Conservation (phyloP, 129 eudicot genomes). For the Glebionis coronaria region DNA sequence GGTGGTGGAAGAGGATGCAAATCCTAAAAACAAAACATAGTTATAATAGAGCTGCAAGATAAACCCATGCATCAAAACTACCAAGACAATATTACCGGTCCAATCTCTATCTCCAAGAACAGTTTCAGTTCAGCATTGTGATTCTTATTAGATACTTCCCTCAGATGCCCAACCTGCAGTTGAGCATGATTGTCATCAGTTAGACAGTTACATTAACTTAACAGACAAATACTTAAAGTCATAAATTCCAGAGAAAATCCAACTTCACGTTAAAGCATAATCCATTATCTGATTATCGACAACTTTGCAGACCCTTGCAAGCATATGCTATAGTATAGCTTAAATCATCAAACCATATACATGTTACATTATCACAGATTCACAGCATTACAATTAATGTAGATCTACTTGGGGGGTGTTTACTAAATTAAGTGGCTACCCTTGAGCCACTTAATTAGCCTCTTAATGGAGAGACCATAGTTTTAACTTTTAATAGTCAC, state of each 20-base stretch:
- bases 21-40: conserved; percentile 46
- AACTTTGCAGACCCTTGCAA: neutral
- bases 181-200: conserved; percentile 17
- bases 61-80: conserved; percentile 5
- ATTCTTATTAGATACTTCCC: conserved; percentile 78
- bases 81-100: conserved; percentile 51
- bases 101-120: conserved; percentile 82
- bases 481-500: too few species aligned
- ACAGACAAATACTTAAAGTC: neutral
- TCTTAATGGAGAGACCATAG: too few species aligned
- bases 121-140: conserved; percentile 90
- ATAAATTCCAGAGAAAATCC: neutral
- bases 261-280: too few species aligned
- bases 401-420: too few species aligned
- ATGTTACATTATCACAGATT: too few species aligned
- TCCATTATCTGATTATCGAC: neutral
- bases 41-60: neutral
- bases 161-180: conserved; percentile 84
- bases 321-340: too few species aligned
- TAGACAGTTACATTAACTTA: conserved; percentile 25
- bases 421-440: too few species aligned
- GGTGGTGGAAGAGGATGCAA: conserved; percentile 71
- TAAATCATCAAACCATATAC: too few species aligned
- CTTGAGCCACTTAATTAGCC: too few species aligned
- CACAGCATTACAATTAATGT: too few species aligned